Evolutionary conservation across 2,329 filamentous ascomycete genomes (phyloP), one percentile per base, ranked within the genome.

Genomic region (Trichoderma endophyticum): DNA sequence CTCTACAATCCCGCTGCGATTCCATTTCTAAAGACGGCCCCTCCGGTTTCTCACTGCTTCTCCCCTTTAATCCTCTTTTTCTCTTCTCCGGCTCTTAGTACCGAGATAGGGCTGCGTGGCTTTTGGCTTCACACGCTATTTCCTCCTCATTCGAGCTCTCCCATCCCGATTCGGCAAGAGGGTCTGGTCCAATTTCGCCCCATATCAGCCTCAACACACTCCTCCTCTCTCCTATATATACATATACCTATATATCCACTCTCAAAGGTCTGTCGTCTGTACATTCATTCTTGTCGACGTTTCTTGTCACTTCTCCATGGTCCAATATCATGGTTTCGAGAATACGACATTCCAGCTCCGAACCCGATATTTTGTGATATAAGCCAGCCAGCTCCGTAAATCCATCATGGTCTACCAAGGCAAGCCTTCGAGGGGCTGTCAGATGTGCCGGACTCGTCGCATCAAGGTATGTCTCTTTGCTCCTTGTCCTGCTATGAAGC

Each of bases 371-470:
- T 62, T 18, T 39, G 14, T 69, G 39, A 69, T 61, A 61, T 32
- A 69, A 26, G 56, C 56, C 28, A 21, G n/a, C 65, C 24, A 39
- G 15, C 18, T n/a, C 6, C 6, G 32, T 21, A 15, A 57, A 39
- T 72, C 15, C 80, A 82, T 72, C 74, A 91, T 91, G 89, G 89
- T 90, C 14, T 91, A 90, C 76, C 89, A 87, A 73, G 89, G 89
- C 56, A 90, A 90, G 81, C 88, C 90, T 77, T 91, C 89, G 1
- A 83, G 85, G 82, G 91, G 91, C 76, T 93, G 91, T 77, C 91
- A 92, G 82, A 93, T 91, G 88, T 93, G 91, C 79, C 88, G 91
- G 79, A 91, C 87, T 43, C 86, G 91, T 75, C 86, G 91, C 76
- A 93, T 93, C 78, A 93, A 93, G 87, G 91, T 92, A 84, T 74